A percentile compares a stretch with the other conserved stretches of the same genome.
Conservation (phyloP, 371 early-diverging fungal species). For the Batkoa obscura region DNA sequence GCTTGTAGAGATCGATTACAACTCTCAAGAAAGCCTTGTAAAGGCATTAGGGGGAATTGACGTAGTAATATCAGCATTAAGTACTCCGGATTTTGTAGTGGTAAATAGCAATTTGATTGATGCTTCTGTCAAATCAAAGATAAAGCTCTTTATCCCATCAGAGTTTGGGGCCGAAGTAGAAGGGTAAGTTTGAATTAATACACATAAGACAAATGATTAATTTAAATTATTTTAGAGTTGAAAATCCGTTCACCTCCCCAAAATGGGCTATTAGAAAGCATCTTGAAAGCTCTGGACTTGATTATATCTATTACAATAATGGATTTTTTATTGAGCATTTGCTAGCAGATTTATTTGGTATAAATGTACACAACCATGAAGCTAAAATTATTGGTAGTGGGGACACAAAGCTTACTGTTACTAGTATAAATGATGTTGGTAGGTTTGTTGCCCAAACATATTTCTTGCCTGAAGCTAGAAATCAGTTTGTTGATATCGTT, state of each 20-base stretch:
- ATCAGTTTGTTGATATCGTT: background rate
- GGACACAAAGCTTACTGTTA: background rate
- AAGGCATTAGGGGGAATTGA: background rate
- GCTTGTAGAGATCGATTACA: background rate
- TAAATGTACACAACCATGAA: too few species aligned
- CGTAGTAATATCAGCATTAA: background rate
- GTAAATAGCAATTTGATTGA: background rate
- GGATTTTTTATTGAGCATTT: conserved; percentile 2
- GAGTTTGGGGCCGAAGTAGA: background rate
- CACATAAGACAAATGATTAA: too few species aligned
- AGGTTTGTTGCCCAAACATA: background rate
- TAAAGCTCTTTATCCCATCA: background rate
- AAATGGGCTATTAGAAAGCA: background rate
- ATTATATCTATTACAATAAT: background rate
- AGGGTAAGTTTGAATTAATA: background rate
- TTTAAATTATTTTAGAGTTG: too few species aligned
- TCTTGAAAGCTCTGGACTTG: background rate
- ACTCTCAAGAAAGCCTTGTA: background rate
- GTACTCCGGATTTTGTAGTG: background rate
- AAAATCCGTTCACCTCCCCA: too few species aligned
- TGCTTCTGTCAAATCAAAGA: background rate
- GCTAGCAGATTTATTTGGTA: background rate
- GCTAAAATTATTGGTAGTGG: background rate
- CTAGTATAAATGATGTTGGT: background rate
- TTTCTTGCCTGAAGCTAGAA: background rate